A percentile compares a stretch with the other conserved stretches of the same genome.
Conservation (phyloP, 23 red algal genomes). For the Gracilariopsis chorda region DNA sequence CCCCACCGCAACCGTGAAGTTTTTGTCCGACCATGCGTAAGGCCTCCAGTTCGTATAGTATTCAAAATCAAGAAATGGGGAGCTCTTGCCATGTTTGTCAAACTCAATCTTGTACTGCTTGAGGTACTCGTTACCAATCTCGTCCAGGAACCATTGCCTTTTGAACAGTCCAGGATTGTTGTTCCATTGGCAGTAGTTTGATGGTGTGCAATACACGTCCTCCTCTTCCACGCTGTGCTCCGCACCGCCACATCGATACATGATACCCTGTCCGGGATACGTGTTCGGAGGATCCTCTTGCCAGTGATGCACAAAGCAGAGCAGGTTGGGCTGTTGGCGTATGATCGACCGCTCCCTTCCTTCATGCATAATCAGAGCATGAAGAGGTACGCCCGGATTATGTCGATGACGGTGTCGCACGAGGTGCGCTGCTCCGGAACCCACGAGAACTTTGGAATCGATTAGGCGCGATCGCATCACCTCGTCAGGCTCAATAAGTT, state of each 20-base stretch:
- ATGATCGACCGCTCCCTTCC: slow-evolving; percentile 61
- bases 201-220: slow-evolving; percentile 51
- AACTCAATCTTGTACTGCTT: slow-evolving; percentile 60
- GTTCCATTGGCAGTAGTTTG: slow-evolving; percentile 69
- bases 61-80: slow-evolving; percentile 76
- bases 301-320: slow-evolving; percentile 73
- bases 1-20: slow-evolving; percentile 59
- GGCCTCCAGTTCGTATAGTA: slow-evolving; percentile 71
- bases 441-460: slow-evolving; percentile 63
- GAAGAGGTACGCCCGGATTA: slow-evolving; percentile 53
- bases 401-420: slow-evolving; percentile 65
- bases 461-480: slow-evolving; percentile 37
- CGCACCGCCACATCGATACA: slow-evolving; percentile 41
- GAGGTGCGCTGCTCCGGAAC: slow-evolving; percentile 27
- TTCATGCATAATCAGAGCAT: slow-evolving; percentile 71
- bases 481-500: slow-evolving; percentile 44
- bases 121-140: slow-evolving; percentile 25
- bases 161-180: slow-evolving; percentile 74
- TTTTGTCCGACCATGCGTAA: slow-evolving; percentile 54
- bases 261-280: slow-evolving; percentile 48
- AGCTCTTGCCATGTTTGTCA: slow-evolving; percentile 26
- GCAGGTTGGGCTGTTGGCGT: slow-evolving; percentile 37
- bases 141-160: slow-evolving; percentile 61
- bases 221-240: slow-evolving; percentile 33
- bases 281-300: slow-evolving; percentile 23